Evolutionary conservation across 139 green algal genomes (phyloP).

Genomic region (Astrephomene gubernaculifera): DNA sequence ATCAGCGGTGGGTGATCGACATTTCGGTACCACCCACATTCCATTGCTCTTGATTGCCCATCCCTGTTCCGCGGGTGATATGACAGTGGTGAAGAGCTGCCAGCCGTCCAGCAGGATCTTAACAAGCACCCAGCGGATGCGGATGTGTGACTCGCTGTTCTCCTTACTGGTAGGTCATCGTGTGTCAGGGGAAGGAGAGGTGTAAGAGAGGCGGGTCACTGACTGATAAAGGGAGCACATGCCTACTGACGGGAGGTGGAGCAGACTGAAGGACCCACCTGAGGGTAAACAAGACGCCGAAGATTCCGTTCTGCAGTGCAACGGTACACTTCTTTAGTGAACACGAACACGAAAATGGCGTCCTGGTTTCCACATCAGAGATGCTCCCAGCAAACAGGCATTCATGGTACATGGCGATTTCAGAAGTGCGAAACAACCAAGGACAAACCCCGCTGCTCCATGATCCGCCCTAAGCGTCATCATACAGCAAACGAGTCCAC

Average conservation of each 20-base stretch:
- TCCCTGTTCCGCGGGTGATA: too few relatives aligned
- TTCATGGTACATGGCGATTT: too few relatives aligned
- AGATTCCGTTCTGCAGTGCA: slow-evolving; percentile 1
- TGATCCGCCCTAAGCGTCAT: neutral
- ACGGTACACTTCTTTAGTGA: neutral
- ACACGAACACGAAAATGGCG: neutral
- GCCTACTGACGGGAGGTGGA: neutral
- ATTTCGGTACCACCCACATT: neutral
- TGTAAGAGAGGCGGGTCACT: neutral
- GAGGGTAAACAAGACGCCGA: neutral
- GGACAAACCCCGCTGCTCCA: neutral
- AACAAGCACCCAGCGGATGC: neutral
- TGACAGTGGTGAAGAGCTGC: too few relatives aligned
- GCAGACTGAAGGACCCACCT: neutral
- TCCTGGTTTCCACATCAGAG: neutral
- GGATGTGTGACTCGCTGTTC: neutral
- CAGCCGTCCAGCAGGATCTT: neutral
- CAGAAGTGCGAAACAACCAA: neutral
- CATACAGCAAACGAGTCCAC: neutral
- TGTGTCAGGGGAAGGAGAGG: neutral
- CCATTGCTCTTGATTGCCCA: neutral
- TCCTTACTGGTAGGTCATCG: neutral
- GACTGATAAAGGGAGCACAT: neutral
- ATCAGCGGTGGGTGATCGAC: neutral
- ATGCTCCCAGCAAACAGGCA: too few relatives aligned